phyloP scores from a whole-genome alignment of 306 rosid genomes.

The Gastrolobium villosum region DNA sequence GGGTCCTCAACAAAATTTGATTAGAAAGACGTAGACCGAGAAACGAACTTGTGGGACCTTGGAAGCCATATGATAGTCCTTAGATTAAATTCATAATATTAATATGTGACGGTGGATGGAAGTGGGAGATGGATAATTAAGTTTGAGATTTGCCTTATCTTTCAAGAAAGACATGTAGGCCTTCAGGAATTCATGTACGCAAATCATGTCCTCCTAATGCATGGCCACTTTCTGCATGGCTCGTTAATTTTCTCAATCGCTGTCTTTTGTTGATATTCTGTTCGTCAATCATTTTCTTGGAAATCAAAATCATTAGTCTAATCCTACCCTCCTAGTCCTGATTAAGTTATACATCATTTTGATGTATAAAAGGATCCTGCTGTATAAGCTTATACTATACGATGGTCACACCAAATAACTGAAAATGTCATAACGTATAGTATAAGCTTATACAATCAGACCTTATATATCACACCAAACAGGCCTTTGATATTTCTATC shows the following conservation, averaged over 20 bases:
- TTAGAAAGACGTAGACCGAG: conserved; percentile 34
- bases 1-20: too few species aligned
- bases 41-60: conserved; percentile 60
- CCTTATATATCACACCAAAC: too few species aligned
- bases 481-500: too few species aligned
- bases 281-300: conserved; percentile 26
- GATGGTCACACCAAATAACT: too few species aligned
- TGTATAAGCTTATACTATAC: too few species aligned
- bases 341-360: too few species aligned
- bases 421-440: too few species aligned
- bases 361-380: too few species aligned
- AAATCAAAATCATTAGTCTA: conserved; percentile 15
- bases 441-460: too few species aligned
- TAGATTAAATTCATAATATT: neutral
- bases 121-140: too few species aligned
- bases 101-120: conserved; percentile 42
- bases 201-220: conserved; percentile 49
- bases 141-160: conserved; percentile 37
- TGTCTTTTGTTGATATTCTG: conserved; percentile 23
- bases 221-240: conserved; percentile 38
- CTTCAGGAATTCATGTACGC: conserved; percentile 33
- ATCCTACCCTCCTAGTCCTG: too few species aligned
- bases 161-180: conserved; percentile 52
- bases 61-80: conserved; percentile 26
- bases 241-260: conserved; percentile 15